These are phyloP conservation scores for Croton laevigatus DNA, from an alignment of 441 rosid species.

Conservation along the genomic window DNA sequence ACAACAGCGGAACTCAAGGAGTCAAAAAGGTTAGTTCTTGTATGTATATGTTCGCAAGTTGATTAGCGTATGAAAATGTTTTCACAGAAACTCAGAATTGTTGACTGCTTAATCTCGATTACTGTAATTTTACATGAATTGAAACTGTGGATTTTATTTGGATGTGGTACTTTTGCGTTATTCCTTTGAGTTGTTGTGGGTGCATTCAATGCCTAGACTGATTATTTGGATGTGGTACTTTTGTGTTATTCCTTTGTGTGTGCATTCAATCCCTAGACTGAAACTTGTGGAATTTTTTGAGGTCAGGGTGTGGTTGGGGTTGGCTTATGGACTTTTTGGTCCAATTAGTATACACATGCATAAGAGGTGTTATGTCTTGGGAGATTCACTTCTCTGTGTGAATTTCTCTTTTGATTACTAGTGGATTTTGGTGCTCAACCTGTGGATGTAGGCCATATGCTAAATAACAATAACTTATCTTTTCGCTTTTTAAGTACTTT, in stretches of 20 bases:
- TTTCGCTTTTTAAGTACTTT: background rate
- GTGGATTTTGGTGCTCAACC: background rate
- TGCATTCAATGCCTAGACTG: background rate
- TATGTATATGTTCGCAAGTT: background rate
- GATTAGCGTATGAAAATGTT: background rate
- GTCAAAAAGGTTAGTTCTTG: conserved; percentile 52
- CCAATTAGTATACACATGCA: too few relatives aligned
- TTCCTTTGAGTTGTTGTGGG: background rate
- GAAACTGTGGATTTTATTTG: background rate
- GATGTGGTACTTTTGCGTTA: background rate
- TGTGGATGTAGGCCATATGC: background rate
- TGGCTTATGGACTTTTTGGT: too few relatives aligned
- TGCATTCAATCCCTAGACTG: too few relatives aligned
- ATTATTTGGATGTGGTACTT: too few relatives aligned
- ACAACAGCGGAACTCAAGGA: conserved; percentile 67
- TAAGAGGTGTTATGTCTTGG: background rate
- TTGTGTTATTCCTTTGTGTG: too few relatives aligned
- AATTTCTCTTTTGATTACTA: background rate
- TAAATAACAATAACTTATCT: background rate
- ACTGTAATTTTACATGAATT: background rate
- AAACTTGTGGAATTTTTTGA: background rate
- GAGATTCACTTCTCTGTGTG: background rate
- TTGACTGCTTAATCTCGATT: background rate
- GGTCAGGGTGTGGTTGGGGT: too few relatives aligned
- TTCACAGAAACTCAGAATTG: background rate